Conservation (phyloP, 2,329 filamentous ascomycete species). For the Calycina herbarum region DNA sequence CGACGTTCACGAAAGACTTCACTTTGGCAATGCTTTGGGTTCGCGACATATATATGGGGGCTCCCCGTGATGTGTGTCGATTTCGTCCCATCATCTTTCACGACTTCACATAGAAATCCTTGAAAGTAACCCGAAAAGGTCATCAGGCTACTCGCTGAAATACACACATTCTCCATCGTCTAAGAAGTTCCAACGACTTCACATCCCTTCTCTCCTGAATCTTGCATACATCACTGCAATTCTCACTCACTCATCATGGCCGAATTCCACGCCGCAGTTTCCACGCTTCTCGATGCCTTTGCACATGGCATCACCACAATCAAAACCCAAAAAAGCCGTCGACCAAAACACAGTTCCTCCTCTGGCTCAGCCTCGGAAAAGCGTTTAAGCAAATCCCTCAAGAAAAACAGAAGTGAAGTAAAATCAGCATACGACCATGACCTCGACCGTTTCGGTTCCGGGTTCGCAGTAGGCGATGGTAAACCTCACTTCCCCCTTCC, state of each 20-base stretch:
- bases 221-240: background rate
- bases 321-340: conserved; percentile 42
- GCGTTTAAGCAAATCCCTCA: conserved; percentile 40
- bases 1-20: background rate
- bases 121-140: background rate
- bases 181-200: background rate
- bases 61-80: background rate
- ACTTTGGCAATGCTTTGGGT: background rate
- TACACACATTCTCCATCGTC: background rate
- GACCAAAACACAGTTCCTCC: conserved; percentile 28
- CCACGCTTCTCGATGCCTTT: conserved; percentile 49
- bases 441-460: conserved; percentile 43
- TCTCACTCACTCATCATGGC: conserved; percentile 35
- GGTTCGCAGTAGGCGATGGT: conserved; percentile 51
- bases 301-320: conserved; percentile 35
- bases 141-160: background rate
- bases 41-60: background rate
- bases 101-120: background rate
- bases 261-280: conserved; percentile 46
- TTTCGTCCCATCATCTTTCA: background rate
- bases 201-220: background rate
- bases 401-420: conserved; percentile 38
- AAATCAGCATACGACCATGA: conserved; percentile 45
- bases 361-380: conserved; percentile 42
- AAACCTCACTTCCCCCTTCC: background rate